Evolutionary conservation across 371 early-diverging fungal species (phyloP), one percentile per base, ranked within the genome.

Genomic region (Dinochytrium kinnereticum): DNA sequence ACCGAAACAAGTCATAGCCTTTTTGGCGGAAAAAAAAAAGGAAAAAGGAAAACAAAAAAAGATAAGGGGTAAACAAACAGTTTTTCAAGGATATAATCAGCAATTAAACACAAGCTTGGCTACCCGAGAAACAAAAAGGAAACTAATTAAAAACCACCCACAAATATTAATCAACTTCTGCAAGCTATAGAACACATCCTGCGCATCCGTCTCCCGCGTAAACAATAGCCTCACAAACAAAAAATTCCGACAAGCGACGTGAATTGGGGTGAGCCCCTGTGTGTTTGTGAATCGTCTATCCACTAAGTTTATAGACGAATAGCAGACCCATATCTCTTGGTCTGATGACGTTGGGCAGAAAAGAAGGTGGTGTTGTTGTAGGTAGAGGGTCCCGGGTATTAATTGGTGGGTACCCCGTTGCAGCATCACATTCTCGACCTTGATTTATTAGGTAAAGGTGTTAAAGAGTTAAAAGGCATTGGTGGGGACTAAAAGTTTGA

Each of bases 241-340:
- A 79, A 95, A 96, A 81, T 96, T 88, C 72, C 94, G 90, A 79
- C 95, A 92, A 44, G 89, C 84, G 38, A 96, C 89, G 44, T 71
- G 55, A 34, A 89, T 65, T 1, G 78, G 75, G 38, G 74, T 73
- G 53, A 77, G 71, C 24, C 78, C 81, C 34, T 78, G 72, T 15
- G 71, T 70, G 28, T 81, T 86, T 1, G 84, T 81, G 31, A 85
- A 80, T 21, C 90, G 84, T 68, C 91, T 91, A 71, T 92, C 92
- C 0, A 95, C 92, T 2, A 92, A 90, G 76, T 92, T 92, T 28
- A 97, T 89, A 51, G 94, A 87, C 28, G 96, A 91, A 80, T 95
- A 95, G 53, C 91, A 89, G 57, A 96, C 87, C 93, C 93, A 92
- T 69, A 90, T 71, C 68, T 94, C 93, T 50, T 88, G 81, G 33